Conservation (phyloP, 768 basidiomycete species). For the Auriscalpium vulgare region DNA sequence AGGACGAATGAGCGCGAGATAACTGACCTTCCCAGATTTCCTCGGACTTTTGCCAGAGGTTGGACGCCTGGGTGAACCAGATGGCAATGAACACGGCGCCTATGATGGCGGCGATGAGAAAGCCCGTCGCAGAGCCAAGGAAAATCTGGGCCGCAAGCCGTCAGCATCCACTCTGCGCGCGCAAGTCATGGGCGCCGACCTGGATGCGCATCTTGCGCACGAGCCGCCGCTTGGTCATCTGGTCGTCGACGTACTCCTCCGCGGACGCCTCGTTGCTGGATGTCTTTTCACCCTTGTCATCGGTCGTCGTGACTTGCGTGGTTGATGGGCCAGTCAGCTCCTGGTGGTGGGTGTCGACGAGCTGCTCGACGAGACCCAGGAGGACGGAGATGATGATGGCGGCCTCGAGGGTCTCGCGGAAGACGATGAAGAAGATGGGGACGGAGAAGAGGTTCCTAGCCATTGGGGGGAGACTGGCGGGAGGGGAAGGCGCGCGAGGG, state of each 20-base stretch:
- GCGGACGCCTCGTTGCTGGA: neutral
- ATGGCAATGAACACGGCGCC: conserved; percentile 91
- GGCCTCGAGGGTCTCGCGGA: conserved; percentile 90
- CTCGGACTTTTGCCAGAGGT: conserved; percentile 83
- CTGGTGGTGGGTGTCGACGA: conserved; percentile 32
- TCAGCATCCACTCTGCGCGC: neutral
- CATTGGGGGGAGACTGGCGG: conserved; percentile 34
- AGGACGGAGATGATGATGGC: conserved; percentile 89
- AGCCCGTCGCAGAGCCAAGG: conserved; percentile 62
- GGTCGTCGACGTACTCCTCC: conserved; percentile 7
- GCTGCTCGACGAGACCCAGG: conserved; percentile 85
- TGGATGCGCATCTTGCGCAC: conserved; percentile 66
- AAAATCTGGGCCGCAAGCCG: conserved; percentile 46
- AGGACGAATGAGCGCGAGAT: neutral
- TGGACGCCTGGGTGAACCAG: conserved; percentile 85
- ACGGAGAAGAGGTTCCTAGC: conserved; percentile 74
- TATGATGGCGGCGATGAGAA: conserved; percentile 73
- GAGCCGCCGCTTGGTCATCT: conserved; percentile 31
- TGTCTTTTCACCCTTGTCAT: conserved; percentile 5
- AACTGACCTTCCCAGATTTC: conserved; percentile 84
- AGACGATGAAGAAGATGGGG: conserved; percentile 94
- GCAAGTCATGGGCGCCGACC: conserved; percentile 23
- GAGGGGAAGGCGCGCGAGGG: neutral
- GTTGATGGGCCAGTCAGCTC: neutral
- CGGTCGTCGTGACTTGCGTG: neutral